Conservation (phyloP, 805 yeast species). For the Sungouiozyma ichnusensis region DNA sequence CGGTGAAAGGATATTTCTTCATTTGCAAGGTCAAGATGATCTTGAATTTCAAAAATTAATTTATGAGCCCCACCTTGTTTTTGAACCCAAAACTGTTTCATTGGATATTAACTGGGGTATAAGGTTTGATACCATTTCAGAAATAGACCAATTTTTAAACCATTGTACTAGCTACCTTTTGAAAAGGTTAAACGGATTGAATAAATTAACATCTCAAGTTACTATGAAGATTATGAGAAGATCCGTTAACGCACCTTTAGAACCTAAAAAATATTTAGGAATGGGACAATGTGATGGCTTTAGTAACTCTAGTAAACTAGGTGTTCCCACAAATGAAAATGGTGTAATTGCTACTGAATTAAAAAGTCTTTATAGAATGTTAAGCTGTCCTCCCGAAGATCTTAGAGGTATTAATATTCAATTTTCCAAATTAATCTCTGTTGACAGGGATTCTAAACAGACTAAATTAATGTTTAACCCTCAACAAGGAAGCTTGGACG, state of each 20-base stretch:
- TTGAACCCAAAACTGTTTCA: conserved; percentile 65
- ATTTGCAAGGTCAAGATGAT: conserved; percentile 57
- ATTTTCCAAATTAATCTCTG: conserved; percentile 44
- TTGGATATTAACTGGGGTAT: conserved; percentile 91
- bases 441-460: conserved; percentile 21
- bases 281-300: conserved; percentile 68
- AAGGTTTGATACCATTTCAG: conserved; percentile 48
- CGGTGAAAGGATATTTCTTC: conserved; percentile 51
- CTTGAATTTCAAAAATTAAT: conserved; percentile 45
- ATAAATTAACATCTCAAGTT: conserved; percentile 44
- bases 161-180: conserved; percentile 51
- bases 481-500: not conserved
- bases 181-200: conserved; percentile 37
- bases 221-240: conserved; percentile 58
- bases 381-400: conserved; percentile 55
- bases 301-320: conserved; percentile 49
- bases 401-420: conserved; percentile 73
- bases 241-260: conserved; percentile 55
- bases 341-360: conserved; percentile 55
- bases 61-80: conserved; percentile 33
- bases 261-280: conserved; percentile 74
- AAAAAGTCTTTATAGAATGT: conserved; percentile 42
- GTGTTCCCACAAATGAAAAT: conserved; percentile 47
- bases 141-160: conserved; percentile 55
- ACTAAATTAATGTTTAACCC: conserved; percentile 10